Conservation (phyloP, 2,329 filamentous ascomycete species). For the Monilinia vaccinii-corymbosi region DNA sequence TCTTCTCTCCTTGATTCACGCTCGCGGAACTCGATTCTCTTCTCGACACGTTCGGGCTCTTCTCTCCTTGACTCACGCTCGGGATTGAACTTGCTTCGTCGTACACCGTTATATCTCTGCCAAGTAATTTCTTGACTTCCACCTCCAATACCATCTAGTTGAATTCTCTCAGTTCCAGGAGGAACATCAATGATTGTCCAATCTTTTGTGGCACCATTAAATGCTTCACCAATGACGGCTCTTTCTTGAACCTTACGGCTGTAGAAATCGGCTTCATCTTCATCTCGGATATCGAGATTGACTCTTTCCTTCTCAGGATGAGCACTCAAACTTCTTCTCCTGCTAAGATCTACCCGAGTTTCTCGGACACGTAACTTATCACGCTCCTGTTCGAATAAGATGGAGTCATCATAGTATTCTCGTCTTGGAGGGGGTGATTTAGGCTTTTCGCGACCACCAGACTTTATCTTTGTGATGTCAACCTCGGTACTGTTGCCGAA, state of each 20-base stretch:
- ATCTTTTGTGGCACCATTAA: slow-evolving; percentile 62
- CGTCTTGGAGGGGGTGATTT: slow-evolving; percentile 19
- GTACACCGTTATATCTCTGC: slow-evolving; percentile 70
- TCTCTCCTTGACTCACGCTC: slow-evolving; percentile 43
- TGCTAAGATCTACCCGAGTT: slow-evolving; percentile 19
- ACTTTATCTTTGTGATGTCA: slow-evolving; percentile 35
- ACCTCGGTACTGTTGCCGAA: slow-evolving; percentile 47
- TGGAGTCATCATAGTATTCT: slow-evolving; percentile 53
- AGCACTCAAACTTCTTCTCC: slow-evolving; percentile 24
- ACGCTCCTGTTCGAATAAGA: slow-evolving; percentile 45
- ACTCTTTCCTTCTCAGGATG: slow-evolving; percentile 20
- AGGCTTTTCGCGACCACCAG: slow-evolving; percentile 15
- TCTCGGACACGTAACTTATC: slow-evolving; percentile 31
- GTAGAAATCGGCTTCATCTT: slow-evolving; percentile 51
- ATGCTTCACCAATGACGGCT: slow-evolving; percentile 63
- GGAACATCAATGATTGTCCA: slow-evolving; percentile 82
- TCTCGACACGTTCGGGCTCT: slow-evolving; percentile 6
- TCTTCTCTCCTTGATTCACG: slow-evolving; percentile 3
- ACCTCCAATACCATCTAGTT: slow-evolving; percentile 70
- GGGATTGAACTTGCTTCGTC: slow-evolving; percentile 63
- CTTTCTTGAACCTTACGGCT: slow-evolving; percentile 60
- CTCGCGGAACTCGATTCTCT: slow-evolving; percentile 3
- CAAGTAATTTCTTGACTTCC: slow-evolving; percentile 69
- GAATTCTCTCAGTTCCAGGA: slow-evolving; percentile 72
- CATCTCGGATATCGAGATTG: slow-evolving; percentile 25